These are phyloP conservation scores for Punica granatum DNA, from an alignment of 345 rosid species.

Conservation along the genomic window DNA sequence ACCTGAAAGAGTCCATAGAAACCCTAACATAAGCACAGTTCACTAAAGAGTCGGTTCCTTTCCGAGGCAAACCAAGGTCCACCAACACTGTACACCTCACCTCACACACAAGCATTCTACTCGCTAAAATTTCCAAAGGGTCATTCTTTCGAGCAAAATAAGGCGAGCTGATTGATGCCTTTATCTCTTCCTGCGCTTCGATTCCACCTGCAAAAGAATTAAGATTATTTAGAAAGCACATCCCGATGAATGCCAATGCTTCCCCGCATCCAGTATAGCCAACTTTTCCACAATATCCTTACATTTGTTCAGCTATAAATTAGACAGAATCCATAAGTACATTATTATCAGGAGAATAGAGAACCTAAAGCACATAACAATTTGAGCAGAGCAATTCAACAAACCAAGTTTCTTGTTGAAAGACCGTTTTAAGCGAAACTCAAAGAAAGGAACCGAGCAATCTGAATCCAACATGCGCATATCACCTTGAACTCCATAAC, in stretches of 20 bases:
- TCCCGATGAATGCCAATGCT: not conserved
- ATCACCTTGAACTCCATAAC: too few species aligned
- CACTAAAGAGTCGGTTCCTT: not conserved
- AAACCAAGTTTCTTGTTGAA: too few species aligned
- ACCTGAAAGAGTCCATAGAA: conserved; percentile 5
- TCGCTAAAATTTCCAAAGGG: conserved; percentile 1
- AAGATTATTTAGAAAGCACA: not conserved
- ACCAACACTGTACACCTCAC: conserved; percentile 37
- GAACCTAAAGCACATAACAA: too few species aligned
- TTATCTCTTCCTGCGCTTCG: conserved; percentile 61
- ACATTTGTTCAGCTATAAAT: too few species aligned
- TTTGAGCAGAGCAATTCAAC: too few species aligned
- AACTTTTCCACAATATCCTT: too few species aligned
- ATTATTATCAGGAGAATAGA: too few species aligned
- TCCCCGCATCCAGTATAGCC: not conserved
- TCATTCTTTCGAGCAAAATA: not conserved
- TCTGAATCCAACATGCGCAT: too few species aligned
- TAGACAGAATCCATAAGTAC: too few species aligned
- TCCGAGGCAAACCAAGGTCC: conserved; percentile 13
- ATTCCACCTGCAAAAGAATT: conserved; percentile 38
- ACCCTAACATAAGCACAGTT: conserved; percentile 19
- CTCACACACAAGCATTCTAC: not conserved
- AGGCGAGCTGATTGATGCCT: not conserved
- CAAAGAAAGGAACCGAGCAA: too few species aligned
- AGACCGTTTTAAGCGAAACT: too few species aligned